Evolutionary conservation across 352 stramenopile species (phyloP).

Genomic region (Phytophthora vignae): DNA sequence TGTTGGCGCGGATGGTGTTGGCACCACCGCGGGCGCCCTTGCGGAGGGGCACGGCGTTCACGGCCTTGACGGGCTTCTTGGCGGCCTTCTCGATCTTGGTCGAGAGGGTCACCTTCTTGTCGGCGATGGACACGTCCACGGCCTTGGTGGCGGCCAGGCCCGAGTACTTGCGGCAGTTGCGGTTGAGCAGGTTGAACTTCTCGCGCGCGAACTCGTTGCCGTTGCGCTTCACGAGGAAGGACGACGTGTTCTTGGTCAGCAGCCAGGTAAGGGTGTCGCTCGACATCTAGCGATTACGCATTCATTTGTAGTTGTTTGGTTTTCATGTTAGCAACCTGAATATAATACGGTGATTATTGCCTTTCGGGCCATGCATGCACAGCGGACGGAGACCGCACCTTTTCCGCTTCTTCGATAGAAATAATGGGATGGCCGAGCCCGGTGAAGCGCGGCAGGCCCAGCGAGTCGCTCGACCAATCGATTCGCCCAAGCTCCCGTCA

Average conservation of each 20-base stretch:
- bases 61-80: slow-evolving; percentile 76
- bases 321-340: not conserved
- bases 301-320: not conserved
- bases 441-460: slow-evolving; percentile 19
- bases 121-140: slow-evolving; percentile 90
- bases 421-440: slow-evolving; percentile 75
- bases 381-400: slow-evolving; percentile 40
- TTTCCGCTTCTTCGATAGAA: slow-evolving; percentile 87
- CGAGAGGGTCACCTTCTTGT: slow-evolving; percentile 89
- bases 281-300: slow-evolving; percentile 68
- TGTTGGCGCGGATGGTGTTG: slow-evolving; percentile 90
- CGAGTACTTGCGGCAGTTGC: slow-evolving; percentile 97
- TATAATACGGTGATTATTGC: not conserved
- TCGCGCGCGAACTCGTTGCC: slow-evolving; percentile 93
- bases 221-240: slow-evolving; percentile 96
- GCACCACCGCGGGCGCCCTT: slow-evolving; percentile 85
- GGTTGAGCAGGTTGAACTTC: slow-evolving; percentile 96
- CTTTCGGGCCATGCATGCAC: not conserved
- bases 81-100: slow-evolving; percentile 83
- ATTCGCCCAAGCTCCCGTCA: slow-evolving; percentile 56
- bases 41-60: slow-evolving; percentile 80
- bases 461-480: slow-evolving; percentile 78
- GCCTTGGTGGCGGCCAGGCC: slow-evolving; percentile 94
- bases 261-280: slow-evolving; percentile 97
- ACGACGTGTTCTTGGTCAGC: slow-evolving; percentile 96